Evolutionary conservation across 805 yeast genomes (phyloP), one percentile per base, ranked within the genome.

Genomic region (Cyberlindnera nakhonratchasimensis): DNA sequence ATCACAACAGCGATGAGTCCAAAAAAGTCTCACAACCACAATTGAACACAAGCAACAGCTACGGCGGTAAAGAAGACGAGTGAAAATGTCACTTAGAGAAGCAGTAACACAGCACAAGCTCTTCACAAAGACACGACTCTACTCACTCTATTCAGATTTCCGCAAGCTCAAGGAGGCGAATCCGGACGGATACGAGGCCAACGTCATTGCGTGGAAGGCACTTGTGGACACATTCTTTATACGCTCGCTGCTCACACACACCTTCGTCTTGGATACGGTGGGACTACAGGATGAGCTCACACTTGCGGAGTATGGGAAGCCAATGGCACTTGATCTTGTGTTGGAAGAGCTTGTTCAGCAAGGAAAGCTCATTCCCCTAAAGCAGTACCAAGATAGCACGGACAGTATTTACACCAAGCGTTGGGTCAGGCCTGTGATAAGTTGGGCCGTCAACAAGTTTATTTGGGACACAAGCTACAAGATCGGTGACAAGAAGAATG

Each of bases 181-280:
- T 45, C 62, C 62, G 10, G 72, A 69, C n/a, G 73, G 73, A 1
- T 69, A 61, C 33, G 59, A 55, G 28, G 72, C 72, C 8, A 69
- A 69, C 42, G 47, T 67, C 32, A 51, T 54, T 18, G 63, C 67
- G 6, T 69, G 73, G 73, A 59, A 53, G 32, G 51, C 61, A 2
- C 58, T 58, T 29, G 39, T 69, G 3, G 45, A 43, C 7, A 41
- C 45, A 24, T 30, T 54, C 34, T 48, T 58, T 37, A 33, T 45
- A 6, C 31, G 38, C 7, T 16, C 37, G 8, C 22, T 45, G 2
- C 41, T 57, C 4, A 8, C 34, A 2, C 37, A 57, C 11, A 28
- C 37, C 1, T 45, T 66, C n/a, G 47, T 55, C 6, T 39, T 66
- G 5, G 47, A 51, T 4, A 57, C 64, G n/a, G 44, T 40, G 2